These are phyloP conservation scores for Polyrhizophydium stewartii DNA, from an alignment of 371 early-diverging fungal species.

Conservation along the genomic window DNA sequence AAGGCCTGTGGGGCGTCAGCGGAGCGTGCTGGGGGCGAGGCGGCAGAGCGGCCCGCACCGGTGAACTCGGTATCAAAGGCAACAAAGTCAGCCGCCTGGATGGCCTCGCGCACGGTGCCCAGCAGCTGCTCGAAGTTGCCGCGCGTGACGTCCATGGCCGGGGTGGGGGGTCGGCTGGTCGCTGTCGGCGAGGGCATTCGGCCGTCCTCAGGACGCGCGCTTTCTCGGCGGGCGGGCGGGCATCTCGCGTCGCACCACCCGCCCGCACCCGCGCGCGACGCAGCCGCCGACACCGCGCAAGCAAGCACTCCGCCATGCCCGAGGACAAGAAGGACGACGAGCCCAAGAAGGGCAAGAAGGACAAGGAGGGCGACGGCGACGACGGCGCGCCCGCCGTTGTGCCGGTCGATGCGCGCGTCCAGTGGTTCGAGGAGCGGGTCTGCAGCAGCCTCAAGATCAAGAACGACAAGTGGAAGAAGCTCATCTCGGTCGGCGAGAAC, in stretches of 20 bases:
- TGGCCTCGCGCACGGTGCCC: slow-evolving; percentile 55
- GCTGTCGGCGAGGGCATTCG: no score
- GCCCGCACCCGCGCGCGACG: no score
- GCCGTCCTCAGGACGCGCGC: no score
- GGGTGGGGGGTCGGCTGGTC: no score
- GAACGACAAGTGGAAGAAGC: slow-evolving; percentile 57
- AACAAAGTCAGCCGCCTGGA: slow-evolving; percentile 69
- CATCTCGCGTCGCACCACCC: no score
- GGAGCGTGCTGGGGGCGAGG: no score
- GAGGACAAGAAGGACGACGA: slow-evolving; percentile 2
- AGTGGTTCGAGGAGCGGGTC: slow-evolving; percentile 50
- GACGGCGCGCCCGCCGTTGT: slow-evolving; percentile 26
- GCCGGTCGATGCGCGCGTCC: slow-evolving; percentile 36
- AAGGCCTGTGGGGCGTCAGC: slow-evolving; percentile 12
- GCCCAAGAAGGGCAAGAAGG: slow-evolving; percentile 27
- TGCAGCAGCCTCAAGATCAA: slow-evolving; percentile 45
- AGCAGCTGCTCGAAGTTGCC: slow-evolving; percentile 59
- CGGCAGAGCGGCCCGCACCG: slow-evolving; percentile 36
- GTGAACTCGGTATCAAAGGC: slow-evolving; percentile 87
- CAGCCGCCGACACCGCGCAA: no score
- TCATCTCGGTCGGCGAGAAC: slow-evolving; percentile 37
- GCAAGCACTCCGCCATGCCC: neutral
- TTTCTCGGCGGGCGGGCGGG: no score
- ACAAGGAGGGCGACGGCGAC: slow-evolving; percentile 30
- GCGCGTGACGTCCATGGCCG: slow-evolving; percentile 70